Evolutionary conservation across 2,329 filamentous ascomycete genomes (phyloP).

Genomic region (Elsinoe fawcettii): DNA sequence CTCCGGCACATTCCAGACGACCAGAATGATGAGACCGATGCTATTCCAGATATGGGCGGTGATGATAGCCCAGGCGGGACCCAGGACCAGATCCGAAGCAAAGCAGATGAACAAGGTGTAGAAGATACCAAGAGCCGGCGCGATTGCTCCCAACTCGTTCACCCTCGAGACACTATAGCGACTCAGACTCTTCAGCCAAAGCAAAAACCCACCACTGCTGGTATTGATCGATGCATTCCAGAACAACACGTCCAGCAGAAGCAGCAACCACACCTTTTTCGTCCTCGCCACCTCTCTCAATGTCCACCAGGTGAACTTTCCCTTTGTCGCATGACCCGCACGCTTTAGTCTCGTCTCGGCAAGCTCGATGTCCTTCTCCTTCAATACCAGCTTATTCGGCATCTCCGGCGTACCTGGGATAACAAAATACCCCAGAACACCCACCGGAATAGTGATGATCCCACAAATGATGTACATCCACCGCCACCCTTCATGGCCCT

Average conservation of each 20-base stretch:
- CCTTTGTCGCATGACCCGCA: conserved; percentile 33
- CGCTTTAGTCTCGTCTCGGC: conserved; percentile 40
- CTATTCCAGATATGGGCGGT: conserved; percentile 45
- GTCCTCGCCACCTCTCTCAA: conserved; percentile 33
- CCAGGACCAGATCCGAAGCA: conserved; percentile 46
- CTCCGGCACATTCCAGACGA: conserved; percentile 51
- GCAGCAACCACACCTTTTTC: conserved; percentile 45
- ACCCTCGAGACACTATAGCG: conserved; percentile 41
- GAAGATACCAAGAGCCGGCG: conserved; percentile 50
- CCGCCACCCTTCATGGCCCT: conserved; percentile 44
- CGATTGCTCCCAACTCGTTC: conserved; percentile 47
- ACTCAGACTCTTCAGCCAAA: conserved; percentile 52
- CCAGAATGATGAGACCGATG: conserved; percentile 46
- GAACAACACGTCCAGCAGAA: conserved; percentile 48
- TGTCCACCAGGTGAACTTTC: conserved; percentile 11
- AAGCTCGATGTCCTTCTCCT: conserved; percentile 40
- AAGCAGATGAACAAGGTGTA: conserved; percentile 50
- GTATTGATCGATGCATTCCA: conserved; percentile 47
- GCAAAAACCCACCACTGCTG: conserved; percentile 43
- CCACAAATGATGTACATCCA: conserved; percentile 55
- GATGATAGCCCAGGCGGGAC: conserved; percentile 50
- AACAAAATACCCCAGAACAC: conserved; percentile 44
- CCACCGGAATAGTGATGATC: conserved; percentile 44
- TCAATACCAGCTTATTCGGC: conserved; percentile 44
- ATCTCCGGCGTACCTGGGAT: conserved; percentile 41